A percentile compares a stretch with the other conserved stretches of the same genome.
Evolutionary conservation across 495 filamentous ascomycete genomes (phyloP).

Genomic region (Neurospora sp.): DNA sequence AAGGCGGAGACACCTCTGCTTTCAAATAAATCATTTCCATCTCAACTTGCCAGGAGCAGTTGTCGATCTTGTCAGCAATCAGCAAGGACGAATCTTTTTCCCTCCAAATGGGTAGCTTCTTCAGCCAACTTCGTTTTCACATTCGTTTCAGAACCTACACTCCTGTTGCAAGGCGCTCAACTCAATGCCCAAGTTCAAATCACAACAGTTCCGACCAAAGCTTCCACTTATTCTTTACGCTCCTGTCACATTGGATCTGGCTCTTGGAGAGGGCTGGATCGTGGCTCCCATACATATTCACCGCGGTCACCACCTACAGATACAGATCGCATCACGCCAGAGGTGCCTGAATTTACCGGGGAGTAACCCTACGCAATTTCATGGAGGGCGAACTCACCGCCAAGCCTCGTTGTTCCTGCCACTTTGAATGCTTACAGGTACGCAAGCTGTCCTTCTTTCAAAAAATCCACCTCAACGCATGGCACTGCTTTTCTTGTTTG

Average conservation of each 20-base stretch:
- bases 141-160: not conserved
- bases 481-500: not conserved
- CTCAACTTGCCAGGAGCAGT: not conserved
- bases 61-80: not conserved
- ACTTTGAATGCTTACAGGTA: not conserved
- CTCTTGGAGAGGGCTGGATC: not conserved
- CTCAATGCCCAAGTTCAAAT: not conserved
- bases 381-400: not conserved
- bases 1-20: not conserved
- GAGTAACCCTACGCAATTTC: not conserved
- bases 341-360: not conserved
- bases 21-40: not conserved
- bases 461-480: not conserved
- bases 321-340: not conserved
- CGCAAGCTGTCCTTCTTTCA: not conserved
- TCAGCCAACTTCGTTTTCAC: not conserved
- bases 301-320: not conserved
- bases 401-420: not conserved
- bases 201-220: not conserved
- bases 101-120: not conserved
- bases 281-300: not conserved
- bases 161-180: not conserved
- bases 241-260: not conserved
- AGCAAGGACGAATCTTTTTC: not conserved
- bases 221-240: not conserved